These are phyloP conservation scores for Clitopilus passeckerianus DNA, from an alignment of 768 basidiomycete species.

Conservation along the genomic window DNA sequence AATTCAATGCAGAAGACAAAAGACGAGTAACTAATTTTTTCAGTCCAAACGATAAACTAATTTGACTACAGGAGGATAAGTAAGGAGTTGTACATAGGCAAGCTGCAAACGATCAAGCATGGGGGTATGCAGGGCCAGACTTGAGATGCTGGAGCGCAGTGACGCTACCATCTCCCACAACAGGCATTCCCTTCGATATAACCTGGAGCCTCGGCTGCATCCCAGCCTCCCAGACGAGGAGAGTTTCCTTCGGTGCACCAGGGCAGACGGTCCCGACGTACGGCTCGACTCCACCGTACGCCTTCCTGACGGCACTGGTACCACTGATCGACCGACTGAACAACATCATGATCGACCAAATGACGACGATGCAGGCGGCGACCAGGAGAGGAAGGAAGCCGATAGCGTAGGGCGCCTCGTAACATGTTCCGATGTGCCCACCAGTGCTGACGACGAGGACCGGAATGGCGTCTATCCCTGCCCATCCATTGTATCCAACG, in stretches of 20 bases:
- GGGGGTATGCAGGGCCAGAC: not conserved
- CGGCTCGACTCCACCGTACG: not conserved
- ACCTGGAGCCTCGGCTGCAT: slow-evolving; percentile 8
- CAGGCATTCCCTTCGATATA: slow-evolving; percentile 4
- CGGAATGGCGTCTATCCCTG: not conserved
- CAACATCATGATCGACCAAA: not conserved
- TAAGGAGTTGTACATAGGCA: not conserved
- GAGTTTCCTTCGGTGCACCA: slow-evolving; percentile 3
- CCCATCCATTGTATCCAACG: slow-evolving; percentile 1
- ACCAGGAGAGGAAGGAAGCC: not conserved
- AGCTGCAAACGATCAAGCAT: not conserved
- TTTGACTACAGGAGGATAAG: not conserved
- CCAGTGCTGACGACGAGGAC: not conserved
- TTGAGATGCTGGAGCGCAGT: slow-evolving; percentile 9
- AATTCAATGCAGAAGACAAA: too few relatives aligned
- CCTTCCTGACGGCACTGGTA: not conserved
- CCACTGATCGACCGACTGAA: not conserved
- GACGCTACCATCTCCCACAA: slow-evolving; percentile 2
- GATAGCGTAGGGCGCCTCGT: not conserved
- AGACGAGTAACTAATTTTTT: not conserved
- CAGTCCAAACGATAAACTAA: not conserved
- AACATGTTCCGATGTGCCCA: not conserved
- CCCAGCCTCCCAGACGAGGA: slow-evolving; percentile 9
- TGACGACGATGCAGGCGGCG: not conserved
- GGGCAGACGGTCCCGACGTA: not conserved